phyloP scores from a whole-genome alignment of 345 rosid genomes.

The Arabis alpina region DNA sequence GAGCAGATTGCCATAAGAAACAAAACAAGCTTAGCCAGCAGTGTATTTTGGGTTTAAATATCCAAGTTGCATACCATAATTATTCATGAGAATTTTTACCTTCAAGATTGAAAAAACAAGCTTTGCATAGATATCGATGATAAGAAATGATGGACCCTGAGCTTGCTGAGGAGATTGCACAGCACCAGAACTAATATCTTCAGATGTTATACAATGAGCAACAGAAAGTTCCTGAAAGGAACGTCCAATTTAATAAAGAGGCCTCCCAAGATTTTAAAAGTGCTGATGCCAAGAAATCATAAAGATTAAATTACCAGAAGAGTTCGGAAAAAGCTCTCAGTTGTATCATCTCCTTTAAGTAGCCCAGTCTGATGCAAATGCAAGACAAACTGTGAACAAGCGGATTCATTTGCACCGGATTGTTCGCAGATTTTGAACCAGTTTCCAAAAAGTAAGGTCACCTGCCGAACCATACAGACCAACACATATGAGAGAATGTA shows the following conservation, averaged over 20 bases:
- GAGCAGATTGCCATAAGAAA: conserved; percentile 16
- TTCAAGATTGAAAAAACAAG: conserved; percentile 73
- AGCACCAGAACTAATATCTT: conserved; percentile 61
- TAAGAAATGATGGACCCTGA: conserved; percentile 75
- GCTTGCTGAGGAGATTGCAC: conserved; percentile 70
- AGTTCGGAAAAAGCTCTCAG: conserved; percentile 77
- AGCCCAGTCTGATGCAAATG: conserved; percentile 84
- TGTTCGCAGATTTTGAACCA: conserved; percentile 87
- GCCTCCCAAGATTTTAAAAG: not conserved
- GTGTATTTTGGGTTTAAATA: not conserved
- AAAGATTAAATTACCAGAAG: conserved; percentile 55
- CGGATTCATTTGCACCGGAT: conserved; percentile 72
- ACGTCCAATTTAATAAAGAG: conserved; percentile 9
- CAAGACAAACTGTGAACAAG: conserved; percentile 61
- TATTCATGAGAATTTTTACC: conserved; percentile 55
- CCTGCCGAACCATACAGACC: conserved; percentile 50
- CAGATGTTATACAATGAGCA: conserved; percentile 78
- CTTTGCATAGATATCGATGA: conserved; percentile 86
- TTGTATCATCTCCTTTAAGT: conserved; percentile 85
- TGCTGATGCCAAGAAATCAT: not conserved
- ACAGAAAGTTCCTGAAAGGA: conserved; percentile 76
- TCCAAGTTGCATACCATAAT: not conserved
- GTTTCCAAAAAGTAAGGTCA: conserved; percentile 64
- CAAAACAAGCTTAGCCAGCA: conserved; percentile 47
- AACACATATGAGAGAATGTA: not conserved